Conservation (phyloP, 345 rosid species). For the Lepidium sativum region DNA sequence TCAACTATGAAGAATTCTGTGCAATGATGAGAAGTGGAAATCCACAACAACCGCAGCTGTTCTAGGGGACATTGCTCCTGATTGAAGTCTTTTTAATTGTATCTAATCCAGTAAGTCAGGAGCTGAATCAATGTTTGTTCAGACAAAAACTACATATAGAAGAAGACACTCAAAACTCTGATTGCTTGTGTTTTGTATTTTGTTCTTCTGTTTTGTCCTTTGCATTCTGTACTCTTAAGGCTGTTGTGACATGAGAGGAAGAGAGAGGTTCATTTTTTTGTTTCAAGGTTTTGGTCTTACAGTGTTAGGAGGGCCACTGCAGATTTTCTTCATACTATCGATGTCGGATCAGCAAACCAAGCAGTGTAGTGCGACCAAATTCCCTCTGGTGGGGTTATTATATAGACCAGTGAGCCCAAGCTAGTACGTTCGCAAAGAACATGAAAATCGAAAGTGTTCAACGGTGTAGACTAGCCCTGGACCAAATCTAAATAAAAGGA, state of each 20-base stretch:
- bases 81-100: constrained; percentile 5
- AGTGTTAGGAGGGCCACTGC: neutral
- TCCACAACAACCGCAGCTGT: constrained; percentile 43
- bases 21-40: constrained; percentile 86
- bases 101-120: constrained; percentile 17
- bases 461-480: no score
- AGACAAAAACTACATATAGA: constrained; percentile 11
- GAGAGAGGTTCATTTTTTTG: neutral
- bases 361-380: neutral
- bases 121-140: constrained; percentile 18
- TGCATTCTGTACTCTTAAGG: constrained; percentile 4
- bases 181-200: constrained; percentile 12
- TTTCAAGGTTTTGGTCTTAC: neutral
- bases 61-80: constrained; percentile 23
- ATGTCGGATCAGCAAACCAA: neutral
- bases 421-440: neutral
- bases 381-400: neutral
- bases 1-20: constrained; percentile 76
- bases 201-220: constrained; percentile 6
- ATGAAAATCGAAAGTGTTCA: neutral
- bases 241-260: constrained; percentile 20
- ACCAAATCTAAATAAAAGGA: no score
- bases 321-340: neutral
- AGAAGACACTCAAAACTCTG: constrained; percentile 18
- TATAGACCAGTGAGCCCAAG: neutral